phyloP scores from a whole-genome alignment of 106 monocot genomes.

The Dactylorhiza incarnata region DNA sequence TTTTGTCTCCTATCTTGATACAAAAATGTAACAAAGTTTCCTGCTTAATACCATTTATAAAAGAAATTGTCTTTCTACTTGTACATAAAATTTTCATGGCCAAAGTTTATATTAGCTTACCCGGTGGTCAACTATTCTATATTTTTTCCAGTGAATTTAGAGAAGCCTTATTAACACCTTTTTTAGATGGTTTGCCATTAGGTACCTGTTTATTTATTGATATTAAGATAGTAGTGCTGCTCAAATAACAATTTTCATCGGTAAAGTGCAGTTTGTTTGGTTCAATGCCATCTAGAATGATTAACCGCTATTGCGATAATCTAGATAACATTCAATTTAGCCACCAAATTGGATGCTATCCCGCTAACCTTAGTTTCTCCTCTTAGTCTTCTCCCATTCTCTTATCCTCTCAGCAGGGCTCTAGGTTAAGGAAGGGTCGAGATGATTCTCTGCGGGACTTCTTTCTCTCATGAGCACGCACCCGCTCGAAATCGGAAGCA shows the following conservation, averaged over 20 bases:
- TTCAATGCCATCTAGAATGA: background rate
- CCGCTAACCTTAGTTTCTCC: background rate
- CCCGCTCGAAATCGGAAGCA: too few species aligned
- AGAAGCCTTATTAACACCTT: background rate
- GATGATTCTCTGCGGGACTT: too few species aligned
- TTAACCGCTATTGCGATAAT: background rate
- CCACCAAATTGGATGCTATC: background rate
- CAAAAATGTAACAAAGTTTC: too few species aligned
- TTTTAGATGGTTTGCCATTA: too few species aligned
- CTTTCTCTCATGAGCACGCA: too few species aligned
- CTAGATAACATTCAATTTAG: background rate
- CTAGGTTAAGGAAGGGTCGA: too few species aligned
- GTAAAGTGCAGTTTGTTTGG: background rate
- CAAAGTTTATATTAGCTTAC: too few species aligned
- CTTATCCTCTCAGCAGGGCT: too few species aligned
- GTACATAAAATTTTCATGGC: too few species aligned
- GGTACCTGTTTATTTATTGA: background rate
- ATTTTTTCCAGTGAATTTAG: background rate
- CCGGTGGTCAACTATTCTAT: background rate
- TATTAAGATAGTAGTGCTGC: background rate
- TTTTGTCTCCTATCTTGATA: too few species aligned
- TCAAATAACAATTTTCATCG: background rate
- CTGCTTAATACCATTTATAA: too few species aligned
- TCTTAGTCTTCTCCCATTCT: background rate
- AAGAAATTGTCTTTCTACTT: too few species aligned